A percentile compares a stretch with the other conserved stretches of the same genome.
Evolutionary conservation across 495 filamentous ascomycete species (phyloP).

Genomic region (Thermothielavioides terrestris): DNA sequence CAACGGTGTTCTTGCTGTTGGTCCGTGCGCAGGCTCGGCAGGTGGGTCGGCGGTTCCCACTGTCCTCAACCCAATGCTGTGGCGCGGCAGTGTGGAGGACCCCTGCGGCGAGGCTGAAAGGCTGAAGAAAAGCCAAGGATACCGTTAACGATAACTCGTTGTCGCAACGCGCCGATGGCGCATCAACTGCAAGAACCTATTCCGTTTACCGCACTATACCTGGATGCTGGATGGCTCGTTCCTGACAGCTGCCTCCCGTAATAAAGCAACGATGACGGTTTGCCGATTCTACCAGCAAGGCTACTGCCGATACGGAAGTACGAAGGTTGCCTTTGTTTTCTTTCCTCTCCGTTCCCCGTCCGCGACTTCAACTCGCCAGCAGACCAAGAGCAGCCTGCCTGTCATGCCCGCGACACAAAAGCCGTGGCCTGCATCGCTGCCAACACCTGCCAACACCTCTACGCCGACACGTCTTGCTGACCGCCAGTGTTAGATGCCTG

Average conservation of each 20-base stretch:
- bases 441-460: no score
- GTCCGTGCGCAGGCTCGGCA: background rate
- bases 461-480: background rate
- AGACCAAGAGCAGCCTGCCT: no score
- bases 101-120: constrained; percentile 16
- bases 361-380: background rate
- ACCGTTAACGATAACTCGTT: no score
- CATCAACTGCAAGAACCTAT: background rate
- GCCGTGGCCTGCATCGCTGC: background rate
- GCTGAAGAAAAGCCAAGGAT: constrained; percentile 4
- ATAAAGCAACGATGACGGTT: constrained; percentile 41
- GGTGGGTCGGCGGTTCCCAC: no score
- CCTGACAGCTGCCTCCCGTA: background rate
- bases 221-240: background rate
- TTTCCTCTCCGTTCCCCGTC: background rate
- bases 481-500: constrained; percentile 27
- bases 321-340: constrained; percentile 9
- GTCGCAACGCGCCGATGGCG: no score
- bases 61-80: no score
- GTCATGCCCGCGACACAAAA: background rate
- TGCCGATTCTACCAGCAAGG: constrained; percentile 69
- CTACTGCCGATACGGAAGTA: constrained; percentile 62
- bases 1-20: background rate
- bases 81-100: background rate
- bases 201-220: background rate